A percentile compares a stretch with the other conserved stretches of the same genome.
These are phyloP conservation scores for Puccinia coronata DNA, from an alignment of 1,284 basidiomycete species.

Conservation along the genomic window DNA sequence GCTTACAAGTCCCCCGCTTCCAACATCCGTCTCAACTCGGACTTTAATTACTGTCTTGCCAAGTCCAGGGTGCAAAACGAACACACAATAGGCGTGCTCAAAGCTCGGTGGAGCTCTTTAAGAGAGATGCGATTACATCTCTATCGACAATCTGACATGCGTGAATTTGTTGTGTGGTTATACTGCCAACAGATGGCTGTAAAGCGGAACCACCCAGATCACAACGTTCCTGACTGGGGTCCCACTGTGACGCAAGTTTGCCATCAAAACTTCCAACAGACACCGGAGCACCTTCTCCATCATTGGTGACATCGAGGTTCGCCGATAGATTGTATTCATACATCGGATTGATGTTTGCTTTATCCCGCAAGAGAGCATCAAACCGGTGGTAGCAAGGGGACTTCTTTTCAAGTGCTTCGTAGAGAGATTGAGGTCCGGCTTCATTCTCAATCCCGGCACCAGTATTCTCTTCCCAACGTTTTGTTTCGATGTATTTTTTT, in stretches of 20 bases:
- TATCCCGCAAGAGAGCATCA: neutral
- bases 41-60: constrained; percentile 32
- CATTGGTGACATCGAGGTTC: too few species aligned
- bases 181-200: too few species aligned
- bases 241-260: too few species aligned
- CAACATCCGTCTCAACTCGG: neutral
- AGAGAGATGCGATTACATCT: neutral
- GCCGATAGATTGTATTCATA: neutral
- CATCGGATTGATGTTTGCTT: neutral
- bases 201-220: too few species aligned
- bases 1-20: constrained; percentile 1
- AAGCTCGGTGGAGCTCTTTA: neutral
- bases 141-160: neutral
- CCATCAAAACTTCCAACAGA: too few species aligned
- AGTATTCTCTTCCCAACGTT: neutral
- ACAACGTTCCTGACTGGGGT: too few species aligned
- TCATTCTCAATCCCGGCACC: neutral
- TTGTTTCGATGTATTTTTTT: neutral
- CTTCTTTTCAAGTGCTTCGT: neutral
- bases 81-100: constrained; percentile 11
- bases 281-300: too few species aligned
- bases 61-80: constrained; percentile 15
- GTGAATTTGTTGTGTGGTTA: neutral
- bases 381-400: constrained; percentile 6
- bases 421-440: neutral